These are phyloP conservation scores for Bryoerythrophyllum caledonicum DNA, from an alignment of 225 moss, liverwort and hornwort genomes.

Conservation along the genomic window DNA sequence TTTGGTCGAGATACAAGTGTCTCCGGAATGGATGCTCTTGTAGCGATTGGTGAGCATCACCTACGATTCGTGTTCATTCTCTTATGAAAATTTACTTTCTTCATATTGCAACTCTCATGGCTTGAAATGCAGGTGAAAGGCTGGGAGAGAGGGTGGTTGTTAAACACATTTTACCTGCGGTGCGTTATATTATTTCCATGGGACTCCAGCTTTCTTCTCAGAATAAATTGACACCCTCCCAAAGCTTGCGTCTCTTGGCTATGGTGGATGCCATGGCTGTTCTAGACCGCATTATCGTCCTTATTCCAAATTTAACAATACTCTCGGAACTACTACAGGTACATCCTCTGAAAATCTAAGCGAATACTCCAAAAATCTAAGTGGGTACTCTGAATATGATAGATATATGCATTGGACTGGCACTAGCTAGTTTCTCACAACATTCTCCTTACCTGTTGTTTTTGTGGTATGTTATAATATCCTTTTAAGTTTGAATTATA, in stretches of 20 bases:
- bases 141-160: conserved; percentile 68
- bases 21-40: conserved; percentile 62
- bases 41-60: conserved; percentile 68
- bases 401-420: conserved; percentile 11
- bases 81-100: conserved; percentile 13
- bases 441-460: neutral
- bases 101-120: conserved; percentile 7
- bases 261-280: conserved; percentile 80
- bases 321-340: conserved; percentile 79
- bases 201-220: conserved; percentile 52
- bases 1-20: conserved; percentile 72
- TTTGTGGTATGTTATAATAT: neutral
- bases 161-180: conserved; percentile 65
- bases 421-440: neutral
- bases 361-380: neutral
- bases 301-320: conserved; percentile 60
- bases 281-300: conserved; percentile 63
- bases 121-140: conserved; percentile 53
- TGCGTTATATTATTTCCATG: conserved; percentile 54
- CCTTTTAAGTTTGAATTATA: conserved; percentile 1
- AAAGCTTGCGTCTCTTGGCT: conserved; percentile 70
- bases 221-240: conserved; percentile 49
- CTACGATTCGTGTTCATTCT: conserved; percentile 16
- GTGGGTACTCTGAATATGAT: conserved; percentile 4
- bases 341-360: conserved; percentile 2